Evolutionary conservation across 1,284 basidiomycete genomes (phyloP).

Genomic region (Cystobasidium sp.): DNA sequence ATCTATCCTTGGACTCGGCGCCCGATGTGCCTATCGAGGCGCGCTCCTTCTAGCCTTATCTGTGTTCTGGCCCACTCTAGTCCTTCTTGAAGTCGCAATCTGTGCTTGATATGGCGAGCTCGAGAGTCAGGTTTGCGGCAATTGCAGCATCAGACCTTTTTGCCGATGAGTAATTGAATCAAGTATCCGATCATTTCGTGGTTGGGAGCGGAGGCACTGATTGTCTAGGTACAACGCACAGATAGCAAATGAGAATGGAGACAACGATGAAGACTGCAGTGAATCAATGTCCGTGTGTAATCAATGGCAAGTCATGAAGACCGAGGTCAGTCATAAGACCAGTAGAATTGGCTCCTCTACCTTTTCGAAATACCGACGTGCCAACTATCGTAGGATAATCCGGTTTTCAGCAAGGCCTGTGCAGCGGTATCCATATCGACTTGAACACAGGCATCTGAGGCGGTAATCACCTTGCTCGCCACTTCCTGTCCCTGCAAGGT

Average conservation of each 20-base stretch:
- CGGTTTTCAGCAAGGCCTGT: not conserved
- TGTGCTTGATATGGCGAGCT: not conserved
- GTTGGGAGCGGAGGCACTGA: too few relatives aligned
- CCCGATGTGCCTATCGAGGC: not conserved
- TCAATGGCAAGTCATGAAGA: not conserved
- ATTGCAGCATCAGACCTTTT: not conserved
- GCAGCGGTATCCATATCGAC: slow-evolving; percentile 15
- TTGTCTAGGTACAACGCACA: not conserved
- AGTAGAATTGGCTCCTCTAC: too few relatives aligned
- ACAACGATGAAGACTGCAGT: slow-evolving; percentile 11
- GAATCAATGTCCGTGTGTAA: not conserved
- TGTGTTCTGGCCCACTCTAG: not conserved
- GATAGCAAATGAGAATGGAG: not conserved
- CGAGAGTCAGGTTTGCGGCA: not conserved
- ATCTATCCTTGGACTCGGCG: not conserved
- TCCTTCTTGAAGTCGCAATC: slow-evolving; percentile 1
- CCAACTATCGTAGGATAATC: not conserved
- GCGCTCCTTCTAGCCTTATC: not conserved
- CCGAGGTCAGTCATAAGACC: too few relatives aligned
- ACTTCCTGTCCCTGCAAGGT: slow-evolving; percentile 5
- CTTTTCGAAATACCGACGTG: not conserved
- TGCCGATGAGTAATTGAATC: slow-evolving; percentile 22
- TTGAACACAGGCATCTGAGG: not conserved
- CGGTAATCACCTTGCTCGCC: not conserved
- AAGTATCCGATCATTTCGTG: too few relatives aligned